phyloP scores from a whole-genome alignment of 2,329 filamentous ascomycete species.

The Nakataea oryzae region DNA sequence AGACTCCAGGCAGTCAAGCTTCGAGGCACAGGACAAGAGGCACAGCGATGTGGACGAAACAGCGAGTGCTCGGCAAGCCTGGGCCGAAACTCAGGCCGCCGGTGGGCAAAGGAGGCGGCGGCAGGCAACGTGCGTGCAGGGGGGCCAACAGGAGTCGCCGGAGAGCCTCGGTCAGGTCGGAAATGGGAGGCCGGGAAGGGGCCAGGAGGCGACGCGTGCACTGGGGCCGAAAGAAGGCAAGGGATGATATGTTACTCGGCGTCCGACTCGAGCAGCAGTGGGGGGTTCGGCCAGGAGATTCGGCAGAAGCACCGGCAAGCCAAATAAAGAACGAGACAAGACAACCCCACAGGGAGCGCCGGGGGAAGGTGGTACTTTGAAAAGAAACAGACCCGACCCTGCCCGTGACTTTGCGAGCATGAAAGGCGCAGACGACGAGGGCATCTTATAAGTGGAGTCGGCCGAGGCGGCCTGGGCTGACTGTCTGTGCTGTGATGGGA shows the following conservation, averaged over 20 bases:
- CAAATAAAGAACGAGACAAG: not conserved
- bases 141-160: too few relatives aligned
- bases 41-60: not conserved
- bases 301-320: not conserved
- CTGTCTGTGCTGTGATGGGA: too few relatives aligned
- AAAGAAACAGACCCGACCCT: not conserved
- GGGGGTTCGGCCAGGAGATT: not conserved
- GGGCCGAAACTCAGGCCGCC: not conserved
- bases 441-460: not conserved
- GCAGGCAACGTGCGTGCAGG: not conserved
- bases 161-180: not conserved
- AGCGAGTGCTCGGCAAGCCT: not conserved
- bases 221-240: not conserved
- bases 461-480: too few relatives aligned
- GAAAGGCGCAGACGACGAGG: not conserved
- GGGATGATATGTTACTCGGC: not conserved
- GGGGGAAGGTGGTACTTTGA: not conserved
- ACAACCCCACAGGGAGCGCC: not conserved
- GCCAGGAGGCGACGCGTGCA: not conserved
- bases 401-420: not conserved
- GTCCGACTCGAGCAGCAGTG: not conserved
- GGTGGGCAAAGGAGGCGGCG: not conserved
- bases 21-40: not conserved
- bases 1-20: not conserved
- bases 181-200: not conserved